Evolutionary conservation across 2,329 filamentous ascomycete genomes (phyloP), one percentile per base, ranked within the genome.

Genomic region (Fonsecaea pugnacius): DNA sequence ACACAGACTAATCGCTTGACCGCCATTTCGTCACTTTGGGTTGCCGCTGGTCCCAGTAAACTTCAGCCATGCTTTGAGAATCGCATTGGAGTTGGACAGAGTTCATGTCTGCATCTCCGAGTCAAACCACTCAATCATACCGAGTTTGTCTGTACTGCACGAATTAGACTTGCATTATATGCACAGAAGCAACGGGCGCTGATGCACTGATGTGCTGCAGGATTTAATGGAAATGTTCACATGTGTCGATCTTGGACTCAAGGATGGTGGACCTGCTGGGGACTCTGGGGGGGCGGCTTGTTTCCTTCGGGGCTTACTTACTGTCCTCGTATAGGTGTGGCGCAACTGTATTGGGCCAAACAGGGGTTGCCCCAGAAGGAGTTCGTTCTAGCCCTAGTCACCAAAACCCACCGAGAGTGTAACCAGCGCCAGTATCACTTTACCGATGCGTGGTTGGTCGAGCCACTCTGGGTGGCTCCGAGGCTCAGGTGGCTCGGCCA

Each of bases 171-270:
- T 46, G 55, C 40, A 46, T 48, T 48, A 48, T 36, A 56, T 58
- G 55, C 55, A 48, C 40, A 43, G 43, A 35, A 58, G 30, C 38
- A 32, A 48, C 14, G 43, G 43, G 27, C 27, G 27, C 27, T 30
- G 27, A 30, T 30, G 27, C 38, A n/a, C 38, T 18, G 38, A 43
- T 43, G 38, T 10, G n/a, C 55, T 43, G 38, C 38, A 46, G 40
- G 8, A 58, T 48, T 21, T 32, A 30, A 32, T 48, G 36, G 18
- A 32, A 24, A 59, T 33, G 32, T 59, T 52, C 57, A 54, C 50
- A 60, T 60, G 58, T 27, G 16, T 33, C 35, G 58, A 60, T 60
- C 58, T 56, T 14, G 27, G 30, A 3, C 51, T 53, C 43, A 27
- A 27, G n/a, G 21, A 4, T 2, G 21, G 43, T 48, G 43, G 43